phyloP scores from a whole-genome alignment of 2,329 filamentous ascomycete genomes.

The Fusarium verticillioides region DNA sequence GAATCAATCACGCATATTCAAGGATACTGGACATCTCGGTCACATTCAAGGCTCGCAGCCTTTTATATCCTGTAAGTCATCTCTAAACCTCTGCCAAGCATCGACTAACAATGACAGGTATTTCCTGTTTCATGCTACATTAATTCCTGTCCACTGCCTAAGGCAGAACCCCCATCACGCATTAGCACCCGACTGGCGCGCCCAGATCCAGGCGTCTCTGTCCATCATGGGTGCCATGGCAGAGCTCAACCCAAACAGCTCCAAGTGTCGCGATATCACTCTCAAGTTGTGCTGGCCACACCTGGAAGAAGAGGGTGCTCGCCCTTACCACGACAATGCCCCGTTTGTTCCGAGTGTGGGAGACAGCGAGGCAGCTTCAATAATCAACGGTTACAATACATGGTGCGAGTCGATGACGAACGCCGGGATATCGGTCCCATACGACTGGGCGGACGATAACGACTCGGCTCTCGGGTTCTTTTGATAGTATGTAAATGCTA shows the following conservation, averaged over 20 bases:
- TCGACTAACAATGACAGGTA: neutral
- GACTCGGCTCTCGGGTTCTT: constrained; percentile 22
- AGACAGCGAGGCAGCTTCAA: constrained; percentile 32
- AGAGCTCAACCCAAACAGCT: constrained; percentile 34
- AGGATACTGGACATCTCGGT: constrained; percentile 18
- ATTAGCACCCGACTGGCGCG: constrained; percentile 22
- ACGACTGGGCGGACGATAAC: constrained; percentile 33
- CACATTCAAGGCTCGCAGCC: constrained; percentile 23
- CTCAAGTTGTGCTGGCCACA: constrained; percentile 37
- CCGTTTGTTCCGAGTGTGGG: constrained; percentile 14
- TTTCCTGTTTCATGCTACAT: constrained; percentile 26
- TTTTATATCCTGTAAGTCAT: constrained; percentile 28
- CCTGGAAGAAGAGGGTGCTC: constrained; percentile 17
- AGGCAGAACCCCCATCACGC: constrained; percentile 22
- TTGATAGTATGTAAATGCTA: neutral
- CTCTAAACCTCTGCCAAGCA: accelerated
- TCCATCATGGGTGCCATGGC: constrained; percentile 31
- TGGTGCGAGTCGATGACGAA: constrained; percentile 37
- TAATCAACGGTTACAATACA: constrained; percentile 31
- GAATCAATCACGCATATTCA: constrained; percentile 19
- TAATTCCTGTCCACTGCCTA: constrained; percentile 29
- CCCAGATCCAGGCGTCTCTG: constrained; percentile 29
- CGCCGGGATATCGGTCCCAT: constrained; percentile 12
- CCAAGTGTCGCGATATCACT: constrained; percentile 35
- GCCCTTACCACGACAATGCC: constrained; percentile 9